These are phyloP conservation scores for Phytophthora idaei DNA, from an alignment of 352 stramenopile species.

Conservation along the genomic window DNA sequence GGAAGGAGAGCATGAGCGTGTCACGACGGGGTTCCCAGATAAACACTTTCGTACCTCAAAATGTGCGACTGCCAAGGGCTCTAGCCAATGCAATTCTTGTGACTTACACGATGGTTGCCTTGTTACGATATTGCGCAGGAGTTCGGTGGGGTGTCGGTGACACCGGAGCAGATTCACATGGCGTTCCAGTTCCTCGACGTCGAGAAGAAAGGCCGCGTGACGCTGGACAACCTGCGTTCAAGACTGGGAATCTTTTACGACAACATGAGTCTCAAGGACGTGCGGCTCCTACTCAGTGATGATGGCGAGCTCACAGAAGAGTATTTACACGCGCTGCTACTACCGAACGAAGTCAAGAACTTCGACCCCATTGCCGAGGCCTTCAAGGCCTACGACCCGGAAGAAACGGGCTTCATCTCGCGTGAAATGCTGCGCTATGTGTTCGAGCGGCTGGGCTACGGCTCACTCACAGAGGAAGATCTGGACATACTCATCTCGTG, in stretches of 20 bases:
- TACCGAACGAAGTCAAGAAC: slow-evolving; percentile 90
- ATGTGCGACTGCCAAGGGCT: slow-evolving; percentile 16
- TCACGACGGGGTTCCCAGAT: slow-evolving; percentile 10
- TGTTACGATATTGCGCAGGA: slow-evolving; percentile 38
- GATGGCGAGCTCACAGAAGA: slow-evolving; percentile 76
- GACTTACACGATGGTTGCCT: not conserved
- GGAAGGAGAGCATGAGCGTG: slow-evolving; percentile 15
- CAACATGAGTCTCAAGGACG: slow-evolving; percentile 84
- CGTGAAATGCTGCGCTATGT: slow-evolving; percentile 83
- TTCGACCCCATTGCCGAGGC: slow-evolving; percentile 91
- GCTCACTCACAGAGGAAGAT: slow-evolving; percentile 84
- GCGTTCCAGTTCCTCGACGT: slow-evolving; percentile 93
- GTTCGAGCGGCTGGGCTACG: slow-evolving; percentile 84
- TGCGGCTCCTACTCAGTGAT: slow-evolving; percentile 86
- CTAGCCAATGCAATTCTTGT: not conserved
- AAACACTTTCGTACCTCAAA: slow-evolving; percentile 18
- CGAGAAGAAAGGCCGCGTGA: slow-evolving; percentile 81
- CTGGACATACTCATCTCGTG: slow-evolving; percentile 84
- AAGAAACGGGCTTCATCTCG: slow-evolving; percentile 84
- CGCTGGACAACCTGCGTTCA: slow-evolving; percentile 78
- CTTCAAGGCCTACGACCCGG: slow-evolving; percentile 90
- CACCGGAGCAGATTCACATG: slow-evolving; percentile 78
- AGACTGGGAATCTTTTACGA: slow-evolving; percentile 89
- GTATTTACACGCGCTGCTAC: slow-evolving; percentile 77
- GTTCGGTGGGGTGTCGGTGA: slow-evolving; percentile 85